phyloP scores from a whole-genome alignment of 164 flowering plant genomes.

The Vitis riparia region DNA sequence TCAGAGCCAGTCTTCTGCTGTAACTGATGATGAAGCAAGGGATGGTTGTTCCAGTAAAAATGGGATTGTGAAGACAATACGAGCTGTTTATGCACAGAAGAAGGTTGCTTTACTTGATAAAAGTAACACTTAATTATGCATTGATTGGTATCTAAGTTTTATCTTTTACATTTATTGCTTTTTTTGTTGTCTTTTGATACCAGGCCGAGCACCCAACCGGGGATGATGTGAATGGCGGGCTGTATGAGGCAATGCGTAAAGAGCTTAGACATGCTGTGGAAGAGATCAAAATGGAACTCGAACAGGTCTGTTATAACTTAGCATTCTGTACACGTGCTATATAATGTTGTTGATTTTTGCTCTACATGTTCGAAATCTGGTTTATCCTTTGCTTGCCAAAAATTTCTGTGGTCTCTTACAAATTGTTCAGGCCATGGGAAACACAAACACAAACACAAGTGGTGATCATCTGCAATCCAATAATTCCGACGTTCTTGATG shows the following conservation, averaged over 20 bases:
- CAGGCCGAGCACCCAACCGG: slow-evolving; percentile 66
- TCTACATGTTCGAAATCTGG: slow-evolving; percentile 4
- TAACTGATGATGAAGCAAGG: slow-evolving; percentile 86
- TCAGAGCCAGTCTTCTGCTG: slow-evolving; percentile 87
- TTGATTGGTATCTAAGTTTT: neutral
- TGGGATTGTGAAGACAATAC: slow-evolving; percentile 59
- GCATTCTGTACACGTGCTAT: neutral
- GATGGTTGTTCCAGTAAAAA: slow-evolving; percentile 40
- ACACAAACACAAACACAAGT: slow-evolving; percentile 25
- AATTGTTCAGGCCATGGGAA: slow-evolving; percentile 42
- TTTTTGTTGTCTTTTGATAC: slow-evolving; percentile 3
- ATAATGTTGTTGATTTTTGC: neutral
- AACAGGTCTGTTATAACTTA: slow-evolving; percentile 40
- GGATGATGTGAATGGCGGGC: slow-evolving; percentile 43
- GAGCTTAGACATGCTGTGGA: slow-evolving; percentile 83
- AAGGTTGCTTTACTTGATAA: slow-evolving; percentile 37
- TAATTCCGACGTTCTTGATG: slow-evolving; percentile 38
- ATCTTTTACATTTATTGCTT: slow-evolving; percentile 5
- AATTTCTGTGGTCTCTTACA: neutral
- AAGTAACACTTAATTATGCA: neutral
- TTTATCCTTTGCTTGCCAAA: slow-evolving; percentile 6
- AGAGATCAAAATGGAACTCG: slow-evolving; percentile 69
- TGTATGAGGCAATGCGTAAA: slow-evolving; percentile 71
- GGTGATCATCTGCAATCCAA: slow-evolving; percentile 32
- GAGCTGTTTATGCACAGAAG: slow-evolving; percentile 67